These are phyloP conservation scores for Gossypium bickii DNA, from an alignment of 345 rosid species.

Conservation along the genomic window DNA sequence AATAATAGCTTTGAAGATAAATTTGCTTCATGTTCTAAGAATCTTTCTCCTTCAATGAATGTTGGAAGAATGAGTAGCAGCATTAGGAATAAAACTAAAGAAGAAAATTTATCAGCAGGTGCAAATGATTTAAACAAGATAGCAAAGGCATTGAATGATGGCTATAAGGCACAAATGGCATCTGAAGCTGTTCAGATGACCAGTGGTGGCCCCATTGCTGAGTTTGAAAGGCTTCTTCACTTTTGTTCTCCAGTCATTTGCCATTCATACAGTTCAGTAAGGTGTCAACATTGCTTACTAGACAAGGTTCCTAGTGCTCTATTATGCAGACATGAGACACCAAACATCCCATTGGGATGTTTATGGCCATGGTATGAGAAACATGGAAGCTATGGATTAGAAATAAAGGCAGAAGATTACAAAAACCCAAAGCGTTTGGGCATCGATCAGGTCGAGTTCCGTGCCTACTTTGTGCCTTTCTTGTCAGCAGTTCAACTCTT, in stretches of 20 bases:
- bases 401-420: slow-evolving; percentile 44
- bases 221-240: slow-evolving; percentile 48
- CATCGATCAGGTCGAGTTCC: slow-evolving; percentile 35
- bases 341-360: slow-evolving; percentile 34
- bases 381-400: slow-evolving; percentile 53
- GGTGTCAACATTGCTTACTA: slow-evolving; percentile 29
- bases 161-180: slow-evolving; percentile 32
- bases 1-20: slow-evolving; percentile 22
- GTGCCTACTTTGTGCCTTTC: slow-evolving; percentile 58
- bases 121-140: slow-evolving; percentile 30
- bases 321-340: slow-evolving; percentile 39
- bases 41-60: slow-evolving; percentile 15
- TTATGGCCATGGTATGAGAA: slow-evolving; percentile 57
- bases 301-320: slow-evolving; percentile 19
- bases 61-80: slow-evolving; percentile 7
- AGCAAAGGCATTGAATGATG: slow-evolving; percentile 31
- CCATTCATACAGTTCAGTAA: slow-evolving; percentile 13
- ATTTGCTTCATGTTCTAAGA: slow-evolving; percentile 15
- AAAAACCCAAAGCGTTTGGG: slow-evolving; percentile 36
- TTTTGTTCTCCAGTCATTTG: slow-evolving; percentile 44
- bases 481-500: slow-evolving; percentile 59
- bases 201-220: slow-evolving; percentile 50
- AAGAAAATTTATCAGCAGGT: slow-evolving; percentile 12
- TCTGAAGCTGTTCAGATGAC: slow-evolving; percentile 46
- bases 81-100: slow-evolving; percentile 14